A percentile compares a stretch with the other conserved stretches of the same genome.
phyloP scores from a whole-genome alignment of 176 grass and related monocot genomes.

The bread wheat (Triticum aestivum) region IWGSC_CS_RefSeq_v2.1 NC_057802.1:71596250-71596749 shows the following conservation, averaged over 20 bases:
- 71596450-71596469: slow-evolving; percentile 27
- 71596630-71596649: slow-evolving; percentile 67
- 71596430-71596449: slow-evolving; percentile 42
- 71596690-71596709: slow-evolving; percentile 38
- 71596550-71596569: slow-evolving; percentile 77
- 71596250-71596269: slow-evolving; percentile 72
- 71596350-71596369: slow-evolving; percentile 71
- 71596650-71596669: slow-evolving; percentile 68
- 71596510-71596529: slow-evolving; percentile 69
- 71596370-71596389: slow-evolving; percentile 58
- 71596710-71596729: slow-evolving; percentile 11
- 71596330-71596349: slow-evolving; percentile 69
- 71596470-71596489: slow-evolving; percentile 62
- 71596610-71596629: slow-evolving; percentile 67
- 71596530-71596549: slow-evolving; percentile 80
- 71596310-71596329: slow-evolving; percentile 90
- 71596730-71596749: slow-evolving; percentile 58
- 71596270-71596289: slow-evolving; percentile 49
- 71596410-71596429: slow-evolving; percentile 45
- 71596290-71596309: slow-evolving; percentile 62
- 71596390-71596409: slow-evolving; percentile 15
- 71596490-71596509: slow-evolving; percentile 70
- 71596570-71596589: slow-evolving; percentile 65
- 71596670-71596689: slow-evolving; percentile 68
- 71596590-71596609: slow-evolving; percentile 50